These are phyloP conservation scores for Aspergillus asperescens DNA, from an alignment of 495 filamentous ascomycete species.

Conservation along the genomic window DNA sequence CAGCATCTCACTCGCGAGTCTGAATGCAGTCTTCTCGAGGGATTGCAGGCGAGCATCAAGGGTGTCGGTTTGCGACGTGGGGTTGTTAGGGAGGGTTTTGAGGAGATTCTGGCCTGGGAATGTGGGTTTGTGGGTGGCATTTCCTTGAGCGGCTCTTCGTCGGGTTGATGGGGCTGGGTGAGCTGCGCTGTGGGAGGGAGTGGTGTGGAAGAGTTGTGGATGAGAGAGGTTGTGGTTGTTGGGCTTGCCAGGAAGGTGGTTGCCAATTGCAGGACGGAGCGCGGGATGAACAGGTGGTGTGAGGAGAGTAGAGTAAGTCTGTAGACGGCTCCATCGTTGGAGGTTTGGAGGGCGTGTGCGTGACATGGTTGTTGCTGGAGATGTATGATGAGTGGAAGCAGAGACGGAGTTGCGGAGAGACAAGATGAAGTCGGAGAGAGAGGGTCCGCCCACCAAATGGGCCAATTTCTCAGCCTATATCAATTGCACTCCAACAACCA, in stretches of 20 bases:
- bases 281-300: not conserved
- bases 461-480: too few relatives aligned
- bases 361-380: conserved; percentile 5
- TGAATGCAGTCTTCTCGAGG: not conserved
- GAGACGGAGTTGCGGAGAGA: not conserved
- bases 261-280: not conserved
- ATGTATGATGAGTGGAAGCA: not conserved
- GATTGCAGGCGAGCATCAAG: not conserved
- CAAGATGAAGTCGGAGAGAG: not conserved
- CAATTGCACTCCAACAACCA: too few relatives aligned
- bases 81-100: not conserved
- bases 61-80: not conserved
- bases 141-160: not conserved
- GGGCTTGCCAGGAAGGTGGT: not conserved
- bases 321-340: not conserved
- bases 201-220: not conserved
- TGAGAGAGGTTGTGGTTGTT: not conserved
- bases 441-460: too few relatives aligned
- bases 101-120: not conserved
- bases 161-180: not conserved
- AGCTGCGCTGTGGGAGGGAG: not conserved
- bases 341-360: not conserved
- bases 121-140: not conserved
- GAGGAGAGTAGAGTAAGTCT: not conserved
- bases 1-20: not conserved